Evolutionary conservation across 2,329 filamentous ascomycete genomes (phyloP).

Genomic region (Pseudocercospora vitis): DNA sequence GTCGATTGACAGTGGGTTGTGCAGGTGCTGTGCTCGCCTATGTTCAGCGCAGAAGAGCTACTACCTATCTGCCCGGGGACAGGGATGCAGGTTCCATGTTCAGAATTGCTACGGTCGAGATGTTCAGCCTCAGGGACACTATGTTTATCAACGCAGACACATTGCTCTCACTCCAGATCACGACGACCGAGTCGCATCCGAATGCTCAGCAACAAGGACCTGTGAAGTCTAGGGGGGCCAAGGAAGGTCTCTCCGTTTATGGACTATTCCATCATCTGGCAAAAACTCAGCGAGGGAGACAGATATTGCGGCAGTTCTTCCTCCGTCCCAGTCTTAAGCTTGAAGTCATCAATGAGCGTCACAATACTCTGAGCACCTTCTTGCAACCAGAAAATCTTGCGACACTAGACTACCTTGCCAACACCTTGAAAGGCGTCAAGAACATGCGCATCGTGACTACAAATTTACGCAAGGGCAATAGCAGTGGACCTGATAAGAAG

Average conservation of each 20-base stretch:
- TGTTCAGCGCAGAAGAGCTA: conserved; percentile 66
- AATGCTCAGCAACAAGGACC: conserved; percentile 75
- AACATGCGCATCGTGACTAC: conserved; percentile 70
- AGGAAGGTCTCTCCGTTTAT: conserved; percentile 81
- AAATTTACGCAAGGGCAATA: conserved; percentile 76
- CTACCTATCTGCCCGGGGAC: conserved; percentile 63
- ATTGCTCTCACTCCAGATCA: conserved; percentile 77
- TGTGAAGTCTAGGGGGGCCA: conserved; percentile 61
- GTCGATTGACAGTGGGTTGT: conserved; percentile 73
- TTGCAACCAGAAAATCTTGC: conserved; percentile 66
- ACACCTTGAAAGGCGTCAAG: conserved; percentile 67
- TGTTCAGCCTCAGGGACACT: conserved; percentile 67
- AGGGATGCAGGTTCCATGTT: conserved; percentile 56
- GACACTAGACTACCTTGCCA: conserved; percentile 56
- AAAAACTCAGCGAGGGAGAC: conserved; percentile 75
- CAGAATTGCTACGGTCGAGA: conserved; percentile 64
- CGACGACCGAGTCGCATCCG: conserved; percentile 79
- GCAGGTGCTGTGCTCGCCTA: conserved; percentile 83
- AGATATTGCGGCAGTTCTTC: conserved; percentile 74
- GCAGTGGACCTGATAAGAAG: conserved; percentile 48
- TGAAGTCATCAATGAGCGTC: conserved; percentile 66
- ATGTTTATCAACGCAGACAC: conserved; percentile 83
- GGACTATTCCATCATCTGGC: conserved; percentile 76
- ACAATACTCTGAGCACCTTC: conserved; percentile 67
- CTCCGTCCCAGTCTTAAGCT: conserved; percentile 73